Percentiles rank a stretch among this genome's conserved stretches.
Evolutionary conservation across 106 monocot genomes (phyloP).

Genomic region (Apostasia shenzhenica): DNA sequence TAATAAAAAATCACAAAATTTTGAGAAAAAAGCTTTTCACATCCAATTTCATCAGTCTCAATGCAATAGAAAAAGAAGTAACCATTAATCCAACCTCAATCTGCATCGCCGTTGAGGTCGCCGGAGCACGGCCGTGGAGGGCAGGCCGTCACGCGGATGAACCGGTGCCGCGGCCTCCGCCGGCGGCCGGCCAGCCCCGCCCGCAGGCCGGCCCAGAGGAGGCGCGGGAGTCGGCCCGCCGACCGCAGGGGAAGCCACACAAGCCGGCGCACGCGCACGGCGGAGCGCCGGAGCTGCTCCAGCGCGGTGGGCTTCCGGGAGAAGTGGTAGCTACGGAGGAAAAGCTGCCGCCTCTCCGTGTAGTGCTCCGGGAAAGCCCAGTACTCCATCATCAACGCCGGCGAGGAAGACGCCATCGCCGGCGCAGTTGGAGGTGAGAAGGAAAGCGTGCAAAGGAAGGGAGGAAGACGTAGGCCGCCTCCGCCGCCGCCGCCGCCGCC

Average conservation of each 20-base stretch:
- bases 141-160: background rate
- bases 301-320: slow-evolving; percentile 1
- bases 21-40: no score
- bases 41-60: no score
- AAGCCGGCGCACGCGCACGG: slow-evolving; percentile 6
- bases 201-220: slow-evolving; percentile 7
- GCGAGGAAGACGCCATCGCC: background rate
- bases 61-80: no score
- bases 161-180: background rate
- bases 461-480: background rate
- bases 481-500: background rate
- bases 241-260: slow-evolving; percentile 2
- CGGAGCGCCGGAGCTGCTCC: background rate
- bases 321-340: slow-evolving; percentile 20
- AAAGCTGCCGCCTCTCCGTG: slow-evolving; percentile 9
- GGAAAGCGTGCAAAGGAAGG: no score
- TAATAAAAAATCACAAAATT: no score
- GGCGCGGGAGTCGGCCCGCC: slow-evolving; percentile 6
- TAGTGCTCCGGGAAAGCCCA: background rate
- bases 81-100: no score
- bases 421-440: background rate
- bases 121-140: background rate
- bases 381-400: slow-evolving; percentile 3
- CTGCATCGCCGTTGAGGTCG: background rate
- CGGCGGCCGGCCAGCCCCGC: background rate